Evolutionary conservation across 2,329 filamentous ascomycete genomes (phyloP).

Genomic region (Aspergillus versicolor): DNA sequence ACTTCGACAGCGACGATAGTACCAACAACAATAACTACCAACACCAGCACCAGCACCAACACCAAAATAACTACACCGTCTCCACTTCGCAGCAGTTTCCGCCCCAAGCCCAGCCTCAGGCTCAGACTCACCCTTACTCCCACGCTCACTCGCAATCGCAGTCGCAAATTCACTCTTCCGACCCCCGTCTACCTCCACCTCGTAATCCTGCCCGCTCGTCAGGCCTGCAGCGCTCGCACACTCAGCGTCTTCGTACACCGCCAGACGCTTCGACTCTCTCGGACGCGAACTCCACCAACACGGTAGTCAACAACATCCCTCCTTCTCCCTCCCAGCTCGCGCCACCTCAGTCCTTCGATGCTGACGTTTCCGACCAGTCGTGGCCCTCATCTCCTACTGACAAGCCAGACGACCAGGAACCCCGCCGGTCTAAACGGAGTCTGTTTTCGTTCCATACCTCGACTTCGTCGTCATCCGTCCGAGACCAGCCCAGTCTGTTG

Average conservation of each 20-base stretch:
- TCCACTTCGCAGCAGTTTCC: conserved; percentile 13
- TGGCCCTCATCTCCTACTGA: conserved; percentile 20
- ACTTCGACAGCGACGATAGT: conserved; percentile 8
- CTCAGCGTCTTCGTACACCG: conserved; percentile 13
- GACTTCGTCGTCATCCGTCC: conserved; percentile 13
- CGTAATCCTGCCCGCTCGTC: conserved; percentile 9
- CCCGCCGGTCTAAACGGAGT: conserved; percentile 23
- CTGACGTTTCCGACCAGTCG: conserved; percentile 26
- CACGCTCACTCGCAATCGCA: conserved; percentile 6
- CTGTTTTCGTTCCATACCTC: conserved; percentile 23
- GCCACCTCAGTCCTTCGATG: conserved; percentile 20
- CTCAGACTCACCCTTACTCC: conserved; percentile 4
- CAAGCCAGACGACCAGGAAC: conserved; percentile 21
- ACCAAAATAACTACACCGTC: conserved; percentile 5
- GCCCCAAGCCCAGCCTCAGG: conserved; percentile 12
- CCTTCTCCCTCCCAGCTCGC: conserved; percentile 12
- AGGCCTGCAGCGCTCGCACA: conserved; percentile 9
- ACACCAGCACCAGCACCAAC: not conserved
- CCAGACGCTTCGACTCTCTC: conserved; percentile 4
- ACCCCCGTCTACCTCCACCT: conserved; percentile 1
- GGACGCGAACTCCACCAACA: conserved; percentile 13
- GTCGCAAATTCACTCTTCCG: conserved; percentile 1
- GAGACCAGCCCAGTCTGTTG: conserved; percentile 24
- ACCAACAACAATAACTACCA: not conserved
- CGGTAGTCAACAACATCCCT: conserved; percentile 15